Percentiles rank a stretch among this genome's conserved stretches.
Conservation (phyloP, 108 stramenopile genomes). For the Fistulifera pelliculosa region DNA sequence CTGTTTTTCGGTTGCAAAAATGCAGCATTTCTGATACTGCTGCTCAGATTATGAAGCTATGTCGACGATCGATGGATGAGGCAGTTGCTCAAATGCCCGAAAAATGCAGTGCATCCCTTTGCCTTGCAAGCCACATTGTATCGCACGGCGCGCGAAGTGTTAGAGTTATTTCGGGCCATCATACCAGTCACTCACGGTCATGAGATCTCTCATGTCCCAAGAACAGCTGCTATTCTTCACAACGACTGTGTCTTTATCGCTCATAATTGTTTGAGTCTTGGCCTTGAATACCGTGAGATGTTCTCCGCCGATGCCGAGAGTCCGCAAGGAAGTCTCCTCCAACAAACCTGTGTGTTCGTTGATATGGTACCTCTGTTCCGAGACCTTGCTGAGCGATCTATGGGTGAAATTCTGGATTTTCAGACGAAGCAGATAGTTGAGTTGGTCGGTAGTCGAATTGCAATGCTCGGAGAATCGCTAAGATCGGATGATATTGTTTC, state of each 20-base stretch:
- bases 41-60: constrained; percentile 35
- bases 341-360: constrained; percentile 65
- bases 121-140: constrained; percentile 52
- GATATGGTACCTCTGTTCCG: constrained; percentile 82
- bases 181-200: constrained; percentile 49
- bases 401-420: constrained; percentile 64
- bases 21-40: constrained; percentile 65
- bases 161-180: constrained; percentile 71
- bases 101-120: constrained; percentile 5
- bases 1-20: constrained; percentile 48
- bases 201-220: constrained; percentile 59
- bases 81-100: constrained; percentile 20
- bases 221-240: constrained; percentile 75
- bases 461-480: constrained; percentile 37
- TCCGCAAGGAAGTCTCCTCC: constrained; percentile 15
- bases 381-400: constrained; percentile 53
- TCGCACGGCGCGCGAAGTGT: constrained; percentile 52
- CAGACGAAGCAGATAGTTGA: constrained; percentile 62
- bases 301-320: constrained; percentile 17
- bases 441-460: constrained; percentile 44
- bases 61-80: constrained; percentile 62
- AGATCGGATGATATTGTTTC: constrained; percentile 54
- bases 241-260: constrained; percentile 74
- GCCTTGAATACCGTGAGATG: constrained; percentile 64
- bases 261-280: constrained; percentile 59